Base-by-base conservation (phyloP, 225 moss, liverwort and hornwort species). In the Bryum argenteum region DNA sequence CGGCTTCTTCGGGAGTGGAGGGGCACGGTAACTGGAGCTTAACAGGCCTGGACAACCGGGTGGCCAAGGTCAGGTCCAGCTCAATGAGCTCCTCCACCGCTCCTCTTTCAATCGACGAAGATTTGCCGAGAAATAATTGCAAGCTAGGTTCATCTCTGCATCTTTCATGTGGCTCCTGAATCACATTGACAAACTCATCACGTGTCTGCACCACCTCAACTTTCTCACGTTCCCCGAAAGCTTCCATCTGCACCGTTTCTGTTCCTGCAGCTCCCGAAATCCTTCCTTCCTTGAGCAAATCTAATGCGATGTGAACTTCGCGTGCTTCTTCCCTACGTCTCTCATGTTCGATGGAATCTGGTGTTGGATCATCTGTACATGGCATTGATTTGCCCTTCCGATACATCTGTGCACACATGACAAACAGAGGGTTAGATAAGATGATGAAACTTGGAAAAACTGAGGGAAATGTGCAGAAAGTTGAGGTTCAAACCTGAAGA, bases 11-110 rank as follows among this genome's bases (percentile, higher is more conserved):
- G 44, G 75, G 67, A 45, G 71, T 74, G 26, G 82, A 79, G 33
- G 78, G 75, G 26, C 71, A 39, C 1, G 75, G 71, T 26, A 79
- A 79, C 33, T 71, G 71, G 20, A 75, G 20, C 23, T n/a, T n/a
- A n/a, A 2, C 71, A 5, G 75, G 78, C 15, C 78, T 78, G 3
- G 58, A 67, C 6, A 58, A 15, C 58, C 63, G 61, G 59, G 78
- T 79, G 67, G 78, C 78, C 78, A 82, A 78, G 1, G 82, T 82
- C 24, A 82, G 82, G 57, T 75, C 47, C 15, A 82, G 71, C 75
- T 66, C 71, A 7, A 82, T 62, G 17, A 15, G 61, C 23, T 82
- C 82, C 62, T 78, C 71, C 55, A 60, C 20, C n/a, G n/a, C n/a
- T n/a, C 57, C 74, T 71, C 12, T 67, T 71, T 8, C 71, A 71